Evolutionary conservation across 1,139 yeast genomes (phyloP), one percentile per base, ranked within the genome.

Genomic region (Kurtzmaniella natalensis): DNA sequence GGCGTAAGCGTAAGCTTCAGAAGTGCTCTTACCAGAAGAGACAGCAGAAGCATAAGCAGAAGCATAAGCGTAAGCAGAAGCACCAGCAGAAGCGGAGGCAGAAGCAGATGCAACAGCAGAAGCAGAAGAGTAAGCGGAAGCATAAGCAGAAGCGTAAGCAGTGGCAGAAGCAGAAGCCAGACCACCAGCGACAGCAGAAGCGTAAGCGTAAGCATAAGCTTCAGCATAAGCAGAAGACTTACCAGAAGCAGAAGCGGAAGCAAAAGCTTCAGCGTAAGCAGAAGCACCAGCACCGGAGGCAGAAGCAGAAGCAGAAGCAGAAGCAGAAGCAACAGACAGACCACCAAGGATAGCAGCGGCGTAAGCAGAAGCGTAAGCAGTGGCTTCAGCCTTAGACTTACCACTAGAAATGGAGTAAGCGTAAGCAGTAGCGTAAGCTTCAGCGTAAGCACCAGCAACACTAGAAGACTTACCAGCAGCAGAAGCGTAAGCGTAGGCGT

Each of bases 281-380:
- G 59, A 49, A 25, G 45, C 46, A 25, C 46, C 45, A 31, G 44
- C 42, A 33, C 64, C 54, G 36, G 61, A 64, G 47, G 60, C 51
- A 28, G 55, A 48, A 59, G 81, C 74, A 35, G 70, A 61, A 40
- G 78, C 72, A 57, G 72, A 59, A 51, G 79, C 72, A 38, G 66
- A 59, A 42, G 67, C 18, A 38, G 72, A 59, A 43, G 68, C 64
- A 34, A 50, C 33, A 30, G 47, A 42, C 27, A 53, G 44, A 37
- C 64, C 53, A 29, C 35, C 36, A n/a, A n/a, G n/a, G 19, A 54
- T 36, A 36, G 50, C 55, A 35, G 59, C 51, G 30, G 55, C 57
- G 37, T 64, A 23, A 11, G 26, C 26, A 49, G 45, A 23, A 18
- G 21, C 18, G 30, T 43, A 34, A 33, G 46, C 35, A 31, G 44